Evolutionary conservation across 192 early-diverging fungal genomes (phyloP).

Genomic region (Phlyctochytrium arcticum): DNA sequence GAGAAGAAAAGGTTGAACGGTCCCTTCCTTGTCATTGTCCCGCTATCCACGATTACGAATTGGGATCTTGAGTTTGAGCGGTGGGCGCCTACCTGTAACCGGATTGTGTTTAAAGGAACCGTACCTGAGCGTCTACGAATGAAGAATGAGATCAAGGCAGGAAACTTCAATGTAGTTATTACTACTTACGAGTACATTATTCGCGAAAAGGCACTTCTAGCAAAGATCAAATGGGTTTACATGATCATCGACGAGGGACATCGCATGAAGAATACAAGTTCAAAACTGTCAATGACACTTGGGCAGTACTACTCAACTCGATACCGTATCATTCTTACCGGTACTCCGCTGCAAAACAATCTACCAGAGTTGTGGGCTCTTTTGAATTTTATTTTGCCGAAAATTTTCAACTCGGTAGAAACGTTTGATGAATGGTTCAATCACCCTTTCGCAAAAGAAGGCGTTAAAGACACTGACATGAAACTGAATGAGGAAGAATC

Average conservation of each 20-base stretch:
- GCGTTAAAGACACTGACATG: constrained; percentile 81
- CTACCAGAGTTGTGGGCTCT: constrained; percentile 95
- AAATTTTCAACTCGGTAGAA: constrained; percentile 94
- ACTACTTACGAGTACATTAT: constrained; percentile 98
- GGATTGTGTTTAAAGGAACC: constrained; percentile 90
- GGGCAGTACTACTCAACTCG: constrained; percentile 84
- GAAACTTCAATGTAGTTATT: constrained; percentile 90
- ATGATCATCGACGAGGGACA: constrained; percentile 99
- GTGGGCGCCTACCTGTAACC: constrained; percentile 88
- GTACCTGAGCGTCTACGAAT: constrained; percentile 70
- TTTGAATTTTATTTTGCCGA: constrained; percentile 93
- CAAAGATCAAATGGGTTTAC: constrained; percentile 93
- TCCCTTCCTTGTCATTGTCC: constrained; percentile 95
- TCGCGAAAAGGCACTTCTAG: constrained; percentile 80
- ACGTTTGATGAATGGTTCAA: constrained; percentile 99
- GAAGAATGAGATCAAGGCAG: constrained; percentile 64
- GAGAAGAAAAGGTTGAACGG: constrained; percentile 92
- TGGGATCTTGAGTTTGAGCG: constrained; percentile 97
- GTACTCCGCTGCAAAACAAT: constrained; percentile 99
- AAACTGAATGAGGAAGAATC: constrained; percentile 95
- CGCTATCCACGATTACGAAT: constrained; percentile 93
- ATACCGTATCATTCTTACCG: constrained; percentile 94
- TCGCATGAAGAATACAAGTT: constrained; percentile 94
- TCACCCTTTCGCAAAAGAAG: constrained; percentile 79
- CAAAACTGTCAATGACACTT: constrained; percentile 80